These are phyloP conservation scores for Porphyra umbilicalis DNA, from an alignment of 31 red algal genomes.

Conservation along the genomic window DNA sequence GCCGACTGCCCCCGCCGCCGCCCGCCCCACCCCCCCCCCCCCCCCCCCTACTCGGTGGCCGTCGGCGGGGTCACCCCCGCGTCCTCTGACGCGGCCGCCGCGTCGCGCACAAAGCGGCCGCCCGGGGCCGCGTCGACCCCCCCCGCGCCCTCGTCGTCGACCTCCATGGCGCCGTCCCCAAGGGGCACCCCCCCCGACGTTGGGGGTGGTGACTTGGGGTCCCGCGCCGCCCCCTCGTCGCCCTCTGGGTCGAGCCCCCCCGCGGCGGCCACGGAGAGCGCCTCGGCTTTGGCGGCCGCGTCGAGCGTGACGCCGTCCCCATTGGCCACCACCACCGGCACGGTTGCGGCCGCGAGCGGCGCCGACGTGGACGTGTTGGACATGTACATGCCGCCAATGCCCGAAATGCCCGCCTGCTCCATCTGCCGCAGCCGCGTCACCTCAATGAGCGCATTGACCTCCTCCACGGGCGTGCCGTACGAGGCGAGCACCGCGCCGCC, in stretches of 20 bases:
- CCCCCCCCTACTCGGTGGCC: too few species aligned
- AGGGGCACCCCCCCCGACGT: background rate
- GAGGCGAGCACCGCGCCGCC: slow-evolving; percentile 84
- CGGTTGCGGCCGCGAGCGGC: background rate
- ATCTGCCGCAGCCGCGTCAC: slow-evolving; percentile 53
- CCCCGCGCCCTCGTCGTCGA: too few species aligned
- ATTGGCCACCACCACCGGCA: background rate
- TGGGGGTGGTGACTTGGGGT: background rate
- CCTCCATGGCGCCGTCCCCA: background rate
- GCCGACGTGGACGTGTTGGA: background rate
- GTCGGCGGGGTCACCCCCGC: too few species aligned
- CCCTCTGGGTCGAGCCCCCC: background rate
- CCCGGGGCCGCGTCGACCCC: too few species aligned
- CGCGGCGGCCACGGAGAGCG: background rate
- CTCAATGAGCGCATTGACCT: slow-evolving; percentile 81
- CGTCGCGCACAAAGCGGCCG: too few species aligned
- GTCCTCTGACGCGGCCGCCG: too few species aligned
- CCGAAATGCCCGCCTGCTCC: slow-evolving; percentile 43
- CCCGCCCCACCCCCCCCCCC: too few species aligned
- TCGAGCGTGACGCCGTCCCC: background rate
- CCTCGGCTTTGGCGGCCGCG: background rate
- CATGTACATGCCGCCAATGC: background rate
- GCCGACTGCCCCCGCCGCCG: background rate
- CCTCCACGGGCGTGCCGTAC: slow-evolving; percentile 77
- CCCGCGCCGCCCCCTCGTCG: background rate